phyloP scores from a whole-genome alignment of 2,329 filamentous ascomycete genomes.

The Fusarium annulatum region DNA sequence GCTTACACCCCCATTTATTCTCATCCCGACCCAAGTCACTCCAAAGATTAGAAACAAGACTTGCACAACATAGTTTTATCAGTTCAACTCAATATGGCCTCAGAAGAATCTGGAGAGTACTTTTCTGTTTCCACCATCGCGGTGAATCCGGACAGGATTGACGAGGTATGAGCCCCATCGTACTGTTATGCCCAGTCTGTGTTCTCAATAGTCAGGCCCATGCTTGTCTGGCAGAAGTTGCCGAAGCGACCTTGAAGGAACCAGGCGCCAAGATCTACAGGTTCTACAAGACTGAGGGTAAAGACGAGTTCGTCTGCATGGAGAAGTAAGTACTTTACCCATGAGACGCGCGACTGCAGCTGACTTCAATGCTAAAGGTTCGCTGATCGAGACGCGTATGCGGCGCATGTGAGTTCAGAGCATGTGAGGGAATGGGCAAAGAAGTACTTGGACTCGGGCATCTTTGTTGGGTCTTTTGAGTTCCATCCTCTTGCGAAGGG shows the following conservation, averaged over 20 bases:
- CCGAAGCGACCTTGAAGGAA: slow-evolving; percentile 5
- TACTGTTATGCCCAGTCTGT: not conserved
- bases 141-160: not conserved
- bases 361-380: not conserved
- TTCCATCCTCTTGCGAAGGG: slow-evolving; percentile 9
- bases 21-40: fast-evolving
- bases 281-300: slow-evolving; percentile 12
- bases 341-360: fast-evolving
- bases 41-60: fast-evolving
- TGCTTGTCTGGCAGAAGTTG: slow-evolving; percentile 3
- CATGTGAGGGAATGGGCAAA: slow-evolving; percentile 15
- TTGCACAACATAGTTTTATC: not conserved
- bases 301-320: slow-evolving; percentile 12
- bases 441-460: slow-evolving; percentile 14
- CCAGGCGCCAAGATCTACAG: slow-evolving; percentile 14
- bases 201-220: not conserved
- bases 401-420: slow-evolving; percentile 2
- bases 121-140: slow-evolving; percentile 16
- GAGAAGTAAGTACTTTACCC: not conserved
- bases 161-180: not conserved
- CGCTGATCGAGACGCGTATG: slow-evolving; percentile 2
- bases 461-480: slow-evolving; percentile 8
- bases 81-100: not conserved
- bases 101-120: not conserved
- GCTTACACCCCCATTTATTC: not conserved